Evolutionary conservation across 78 protist genomes (phyloP).

Genomic region (Mantamonas sphyraenae): DNA sequence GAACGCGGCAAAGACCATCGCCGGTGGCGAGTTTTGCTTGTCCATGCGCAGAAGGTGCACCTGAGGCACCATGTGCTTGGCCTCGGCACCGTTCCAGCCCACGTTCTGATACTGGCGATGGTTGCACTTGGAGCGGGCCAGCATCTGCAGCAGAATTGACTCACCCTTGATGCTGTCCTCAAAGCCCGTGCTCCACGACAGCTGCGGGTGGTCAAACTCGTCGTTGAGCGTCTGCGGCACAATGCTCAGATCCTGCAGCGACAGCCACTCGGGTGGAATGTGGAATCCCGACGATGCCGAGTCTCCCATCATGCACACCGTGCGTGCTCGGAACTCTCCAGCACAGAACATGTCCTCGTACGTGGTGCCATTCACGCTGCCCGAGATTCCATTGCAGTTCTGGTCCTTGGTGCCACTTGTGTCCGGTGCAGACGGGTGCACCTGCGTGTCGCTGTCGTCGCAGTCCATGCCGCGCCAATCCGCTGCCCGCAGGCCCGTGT

Average conservation of each 20-base stretch:
- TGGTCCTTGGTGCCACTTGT: neutral
- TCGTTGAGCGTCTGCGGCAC: neutral
- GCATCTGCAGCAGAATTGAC: neutral
- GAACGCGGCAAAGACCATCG: constrained; percentile 3
- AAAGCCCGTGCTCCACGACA: constrained; percentile 8
- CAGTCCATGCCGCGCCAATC: constrained; percentile 26
- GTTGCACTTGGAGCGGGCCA: neutral
- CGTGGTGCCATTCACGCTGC: neutral
- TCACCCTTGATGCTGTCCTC: constrained; percentile 3
- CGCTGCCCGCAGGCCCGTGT: too few species aligned
- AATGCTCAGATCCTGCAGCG: neutral
- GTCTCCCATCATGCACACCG: constrained; percentile 4
- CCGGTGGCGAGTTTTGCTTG: constrained; percentile 4
- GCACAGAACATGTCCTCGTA: constrained; percentile 9
- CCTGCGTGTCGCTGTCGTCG: neutral
- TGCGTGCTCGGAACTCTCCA: neutral
- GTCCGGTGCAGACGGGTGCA: constrained; percentile 5
- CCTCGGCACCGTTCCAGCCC: constrained; percentile 22
- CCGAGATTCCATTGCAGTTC: constrained; percentile 20
- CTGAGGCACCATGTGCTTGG: constrained; percentile 6
- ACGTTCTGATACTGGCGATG: constrained; percentile 22
- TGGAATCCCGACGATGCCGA: constrained; percentile 7
- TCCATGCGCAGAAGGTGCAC: neutral
- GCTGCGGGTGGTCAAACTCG: constrained; percentile 12
- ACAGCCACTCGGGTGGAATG: constrained; percentile 7